A percentile compares a stretch with the other conserved stretches of the same genome.
These are phyloP conservation scores for Arthrobotrys iridis DNA, from an alignment of 2,329 filamentous ascomycete species.

Conservation along the genomic window DNA sequence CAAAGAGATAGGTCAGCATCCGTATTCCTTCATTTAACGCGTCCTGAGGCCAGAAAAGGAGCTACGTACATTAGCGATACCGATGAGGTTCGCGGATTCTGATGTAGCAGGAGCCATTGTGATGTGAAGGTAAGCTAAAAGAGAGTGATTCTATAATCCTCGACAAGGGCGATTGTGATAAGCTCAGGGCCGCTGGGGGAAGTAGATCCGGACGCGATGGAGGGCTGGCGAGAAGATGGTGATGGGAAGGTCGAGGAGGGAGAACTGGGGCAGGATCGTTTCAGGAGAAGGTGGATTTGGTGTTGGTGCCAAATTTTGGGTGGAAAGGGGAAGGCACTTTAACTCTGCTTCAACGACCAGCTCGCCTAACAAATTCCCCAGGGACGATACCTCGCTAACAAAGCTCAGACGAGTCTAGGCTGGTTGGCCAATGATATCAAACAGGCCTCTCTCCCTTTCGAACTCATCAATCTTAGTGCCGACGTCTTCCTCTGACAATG, in stretches of 20 bases:
- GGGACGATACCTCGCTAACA: slow-evolving; percentile 32
- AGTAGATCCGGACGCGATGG: slow-evolving; percentile 32
- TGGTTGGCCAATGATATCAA: slow-evolving; percentile 22
- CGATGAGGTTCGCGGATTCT: slow-evolving; percentile 74
- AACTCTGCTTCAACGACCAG: slow-evolving; percentile 28
- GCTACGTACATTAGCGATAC: slow-evolving; percentile 75
- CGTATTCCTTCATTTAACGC: slow-evolving; percentile 69
- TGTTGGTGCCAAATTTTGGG: slow-evolving; percentile 49
- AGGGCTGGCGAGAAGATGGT: slow-evolving; percentile 52
- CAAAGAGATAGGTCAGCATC: slow-evolving; percentile 67
- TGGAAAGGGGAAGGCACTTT: slow-evolving; percentile 40
- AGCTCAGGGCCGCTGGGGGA: slow-evolving; percentile 14
- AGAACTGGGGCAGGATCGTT: slow-evolving; percentile 47
- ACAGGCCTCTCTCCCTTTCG: neutral
- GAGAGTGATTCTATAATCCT: slow-evolving; percentile 35
- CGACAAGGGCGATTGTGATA: slow-evolving; percentile 12
- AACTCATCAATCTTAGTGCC: neutral
- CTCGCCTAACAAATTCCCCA: slow-evolving; percentile 40
- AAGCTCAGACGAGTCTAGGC: slow-evolving; percentile 18
- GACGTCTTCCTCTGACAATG: neutral
- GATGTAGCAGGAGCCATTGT: slow-evolving; percentile 67
- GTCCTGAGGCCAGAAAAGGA: slow-evolving; percentile 36
- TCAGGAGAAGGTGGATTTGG: slow-evolving; percentile 52
- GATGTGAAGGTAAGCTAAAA: slow-evolving; percentile 44
- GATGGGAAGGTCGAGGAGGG: slow-evolving; percentile 52